A percentile compares a stretch with the other conserved stretches of the same genome.
Evolutionary conservation across 2,329 filamentous ascomycete species (phyloP).

Genomic region (Aspergillus ruber): DNA sequence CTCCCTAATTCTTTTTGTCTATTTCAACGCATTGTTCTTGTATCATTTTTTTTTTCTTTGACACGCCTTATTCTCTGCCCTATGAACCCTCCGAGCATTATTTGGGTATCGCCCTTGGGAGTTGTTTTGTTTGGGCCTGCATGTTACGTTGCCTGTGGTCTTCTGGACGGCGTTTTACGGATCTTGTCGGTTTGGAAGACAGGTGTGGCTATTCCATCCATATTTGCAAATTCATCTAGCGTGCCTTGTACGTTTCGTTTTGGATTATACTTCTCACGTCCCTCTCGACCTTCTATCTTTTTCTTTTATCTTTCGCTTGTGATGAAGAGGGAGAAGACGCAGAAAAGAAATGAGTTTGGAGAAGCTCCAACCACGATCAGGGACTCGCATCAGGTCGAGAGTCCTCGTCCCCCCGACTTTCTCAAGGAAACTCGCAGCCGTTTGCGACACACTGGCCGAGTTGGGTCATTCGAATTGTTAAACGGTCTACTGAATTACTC

Average conservation of each 20-base stretch:
- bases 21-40: slow-evolving; percentile 13
- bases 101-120: slow-evolving; percentile 23
- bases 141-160: slow-evolving; percentile 26
- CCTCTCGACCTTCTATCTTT: neutral
- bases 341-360: neutral
- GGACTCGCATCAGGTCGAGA: neutral
- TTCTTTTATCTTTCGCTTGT: neutral
- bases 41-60: slow-evolving; percentile 19
- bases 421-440: no score
- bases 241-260: slow-evolving; percentile 27
- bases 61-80: slow-evolving; percentile 19
- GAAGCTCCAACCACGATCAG: neutral
- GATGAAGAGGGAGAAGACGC: neutral
- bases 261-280: slow-evolving; percentile 15
- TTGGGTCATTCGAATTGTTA: no score
- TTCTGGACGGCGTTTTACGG: slow-evolving; percentile 34
- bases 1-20: slow-evolving; percentile 31
- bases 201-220: slow-evolving; percentile 28
- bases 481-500: no score
- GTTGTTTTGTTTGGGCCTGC: slow-evolving; percentile 27
- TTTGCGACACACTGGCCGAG: no score
- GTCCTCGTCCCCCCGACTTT: neutral
- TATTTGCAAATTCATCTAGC: slow-evolving; percentile 33
- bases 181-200: slow-evolving; percentile 30
- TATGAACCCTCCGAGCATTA: slow-evolving; percentile 25